These are phyloP conservation scores for Boeremia lycopersici DNA, from an alignment of 2,329 filamentous ascomycete species.

Conservation along the genomic window DNA sequence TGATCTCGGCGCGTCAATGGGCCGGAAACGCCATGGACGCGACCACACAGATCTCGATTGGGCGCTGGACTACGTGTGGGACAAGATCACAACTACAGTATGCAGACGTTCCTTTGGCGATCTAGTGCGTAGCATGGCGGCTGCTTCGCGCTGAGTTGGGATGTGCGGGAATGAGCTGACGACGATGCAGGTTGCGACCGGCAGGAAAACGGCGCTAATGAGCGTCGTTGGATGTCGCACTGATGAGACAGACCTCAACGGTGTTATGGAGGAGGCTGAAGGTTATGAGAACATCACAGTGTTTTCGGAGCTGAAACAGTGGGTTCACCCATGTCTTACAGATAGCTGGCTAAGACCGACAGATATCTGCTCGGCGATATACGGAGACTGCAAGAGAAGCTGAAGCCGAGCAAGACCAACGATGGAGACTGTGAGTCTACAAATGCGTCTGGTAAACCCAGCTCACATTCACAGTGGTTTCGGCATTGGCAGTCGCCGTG, in stretches of 20 bases:
- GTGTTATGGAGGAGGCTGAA: slow-evolving; percentile 65
- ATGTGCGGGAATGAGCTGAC: slow-evolving; percentile 8
- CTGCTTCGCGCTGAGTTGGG: not conserved
- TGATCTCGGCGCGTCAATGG: slow-evolving; percentile 88
- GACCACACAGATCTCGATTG: slow-evolving; percentile 83
- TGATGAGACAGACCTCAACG: slow-evolving; percentile 55
- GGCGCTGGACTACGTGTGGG: slow-evolving; percentile 91
- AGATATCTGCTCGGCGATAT: slow-evolving; percentile 72
- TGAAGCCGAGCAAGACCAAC: slow-evolving; percentile 71
- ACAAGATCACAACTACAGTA: slow-evolving; percentile 81
- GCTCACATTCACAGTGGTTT: slow-evolving; percentile 62
- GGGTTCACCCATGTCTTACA: slow-evolving; percentile 25
- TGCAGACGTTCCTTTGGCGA: slow-evolving; percentile 44
- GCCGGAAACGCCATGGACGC: slow-evolving; percentile 71
- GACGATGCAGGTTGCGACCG: slow-evolving; percentile 60
- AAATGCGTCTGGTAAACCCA: not conserved
- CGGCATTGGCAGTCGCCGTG: slow-evolving; percentile 82
- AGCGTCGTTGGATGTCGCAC: slow-evolving; percentile 87
- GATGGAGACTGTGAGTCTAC: slow-evolving; percentile 69
- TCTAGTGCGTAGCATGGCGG: slow-evolving; percentile 21
- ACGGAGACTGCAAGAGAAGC: slow-evolving; percentile 64
- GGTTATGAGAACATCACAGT: slow-evolving; percentile 84
- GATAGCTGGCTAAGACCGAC: slow-evolving; percentile 6
- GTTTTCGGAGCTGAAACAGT: slow-evolving; percentile 68
- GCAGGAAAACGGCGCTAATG: slow-evolving; percentile 73